phyloP scores from a whole-genome alignment of 352 stramenopile species.

The Phytopythium kandeliae region DNA sequence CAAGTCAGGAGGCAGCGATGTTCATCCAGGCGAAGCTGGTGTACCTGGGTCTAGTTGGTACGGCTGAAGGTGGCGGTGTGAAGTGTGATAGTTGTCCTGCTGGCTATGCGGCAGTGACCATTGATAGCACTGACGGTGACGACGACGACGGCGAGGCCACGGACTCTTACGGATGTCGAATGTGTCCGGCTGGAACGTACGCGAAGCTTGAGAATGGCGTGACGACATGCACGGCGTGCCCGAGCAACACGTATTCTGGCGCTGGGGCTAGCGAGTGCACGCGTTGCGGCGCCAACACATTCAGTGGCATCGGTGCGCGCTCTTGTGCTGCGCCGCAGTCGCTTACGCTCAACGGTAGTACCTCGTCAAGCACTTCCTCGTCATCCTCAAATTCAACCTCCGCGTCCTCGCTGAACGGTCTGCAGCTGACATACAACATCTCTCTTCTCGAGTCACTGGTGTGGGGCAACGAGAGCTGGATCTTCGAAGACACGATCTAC shows the following conservation, averaged over 20 bases:
- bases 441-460: slow-evolving; percentile 61
- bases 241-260: slow-evolving; percentile 53
- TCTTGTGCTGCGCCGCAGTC: slow-evolving; percentile 40
- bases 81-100: slow-evolving; percentile 43
- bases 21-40: slow-evolving; percentile 46
- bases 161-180: slow-evolving; percentile 35
- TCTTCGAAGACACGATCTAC: slow-evolving; percentile 35
- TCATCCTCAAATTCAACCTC: slow-evolving; percentile 14
- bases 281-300: slow-evolving; percentile 61
- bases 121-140: slow-evolving; percentile 13
- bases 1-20: slow-evolving; percentile 29
- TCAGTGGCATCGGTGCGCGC: slow-evolving; percentile 32
- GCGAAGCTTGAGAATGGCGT: slow-evolving; percentile 24
- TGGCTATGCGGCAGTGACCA: slow-evolving; percentile 37
- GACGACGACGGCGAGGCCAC: slow-evolving; percentile 12
- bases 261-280: slow-evolving; percentile 41
- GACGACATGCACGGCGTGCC: slow-evolving; percentile 42
- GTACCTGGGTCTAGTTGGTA: slow-evolving; percentile 46
- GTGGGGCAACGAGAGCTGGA: slow-evolving; percentile 62
- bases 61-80: slow-evolving; percentile 41
- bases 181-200: slow-evolving; percentile 59
- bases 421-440: slow-evolving; percentile 67
- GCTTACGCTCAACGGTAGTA: slow-evolving; percentile 32
- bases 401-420: slow-evolving; percentile 11
- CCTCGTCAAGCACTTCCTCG: slow-evolving; percentile 3